A percentile compares a stretch with the other conserved stretches of the same genome.
Evolutionary conservation across 2,329 filamentous ascomycete genomes (phyloP).

Genomic region (Rhynchosporium agropyri): DNA sequence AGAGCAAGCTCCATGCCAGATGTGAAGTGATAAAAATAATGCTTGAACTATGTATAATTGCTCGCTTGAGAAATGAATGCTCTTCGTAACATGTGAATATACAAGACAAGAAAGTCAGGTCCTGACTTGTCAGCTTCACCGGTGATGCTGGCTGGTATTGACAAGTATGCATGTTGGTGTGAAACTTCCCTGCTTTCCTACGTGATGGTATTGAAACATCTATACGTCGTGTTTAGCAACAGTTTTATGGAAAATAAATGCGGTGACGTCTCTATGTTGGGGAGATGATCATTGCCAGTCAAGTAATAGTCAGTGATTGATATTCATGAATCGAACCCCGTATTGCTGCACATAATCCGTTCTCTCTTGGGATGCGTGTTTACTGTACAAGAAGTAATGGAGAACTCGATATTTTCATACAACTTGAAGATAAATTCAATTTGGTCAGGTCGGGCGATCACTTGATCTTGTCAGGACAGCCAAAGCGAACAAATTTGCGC

Average conservation of each 20-base stretch:
- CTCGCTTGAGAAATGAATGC: not conserved
- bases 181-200: not conserved
- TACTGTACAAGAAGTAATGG: not conserved
- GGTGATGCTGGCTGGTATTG: not conserved
- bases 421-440: not conserved
- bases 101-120: not conserved
- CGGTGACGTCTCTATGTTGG: too few species aligned
- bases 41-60: not conserved
- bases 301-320: too few species aligned
- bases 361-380: too few species aligned
- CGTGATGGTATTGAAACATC: too few species aligned
- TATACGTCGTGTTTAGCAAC: too few species aligned
- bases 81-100: not conserved
- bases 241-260: too few species aligned
- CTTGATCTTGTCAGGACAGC: constrained; percentile 5
- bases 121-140: not conserved
- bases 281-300: too few species aligned
- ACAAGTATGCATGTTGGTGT: not conserved
- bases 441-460: not conserved
- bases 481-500: not conserved
- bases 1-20: not conserved
- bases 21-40: constrained; percentile 3
- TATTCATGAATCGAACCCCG: too few species aligned
- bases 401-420: not conserved
- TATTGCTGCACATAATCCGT: too few species aligned